Conservation (phyloP, 164 flowering plant genomes). For the Paratinospora sagittata region DNA sequence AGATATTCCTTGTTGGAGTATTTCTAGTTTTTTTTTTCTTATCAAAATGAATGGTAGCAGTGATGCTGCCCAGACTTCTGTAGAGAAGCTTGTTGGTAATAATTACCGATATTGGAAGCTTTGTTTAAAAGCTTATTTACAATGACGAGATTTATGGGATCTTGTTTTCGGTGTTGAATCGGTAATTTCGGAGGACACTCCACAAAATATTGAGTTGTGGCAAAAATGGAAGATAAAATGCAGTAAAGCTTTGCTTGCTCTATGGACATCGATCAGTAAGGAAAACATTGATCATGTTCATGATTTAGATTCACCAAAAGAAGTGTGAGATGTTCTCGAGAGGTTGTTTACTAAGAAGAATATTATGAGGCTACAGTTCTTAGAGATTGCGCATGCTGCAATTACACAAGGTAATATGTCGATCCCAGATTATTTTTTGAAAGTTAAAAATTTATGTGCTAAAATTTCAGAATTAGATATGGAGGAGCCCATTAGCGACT, state of each 20-base stretch:
- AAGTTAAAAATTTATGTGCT: constrained; percentile 1
- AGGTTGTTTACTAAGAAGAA: constrained; percentile 16
- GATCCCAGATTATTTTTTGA: background rate
- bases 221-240: constrained; percentile 21
- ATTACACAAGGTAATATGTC: background rate
- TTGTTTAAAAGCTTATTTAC: too few species aligned
- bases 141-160: too few species aligned
- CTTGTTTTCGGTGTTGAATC: too few species aligned
- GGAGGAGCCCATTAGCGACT: background rate
- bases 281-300: constrained; percentile 20
- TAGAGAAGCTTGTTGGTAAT: too few species aligned
- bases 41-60: too few species aligned
- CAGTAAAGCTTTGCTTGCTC: constrained; percentile 19
- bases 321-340: constrained; percentile 17
- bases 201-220: constrained; percentile 11
- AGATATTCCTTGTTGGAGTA: too few species aligned
- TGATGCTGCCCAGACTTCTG: too few species aligned
- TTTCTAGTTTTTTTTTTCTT: too few species aligned
- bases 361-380: constrained; percentile 13
- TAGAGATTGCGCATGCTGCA: background rate
- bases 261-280: constrained; percentile 16
- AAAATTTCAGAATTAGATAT: background rate
- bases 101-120: too few species aligned
- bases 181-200: too few species aligned
- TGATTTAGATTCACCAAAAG: constrained; percentile 15